Base-by-base conservation (phyloP, 257 asterid species). In the Fraxinus quadrangulata region DNA sequence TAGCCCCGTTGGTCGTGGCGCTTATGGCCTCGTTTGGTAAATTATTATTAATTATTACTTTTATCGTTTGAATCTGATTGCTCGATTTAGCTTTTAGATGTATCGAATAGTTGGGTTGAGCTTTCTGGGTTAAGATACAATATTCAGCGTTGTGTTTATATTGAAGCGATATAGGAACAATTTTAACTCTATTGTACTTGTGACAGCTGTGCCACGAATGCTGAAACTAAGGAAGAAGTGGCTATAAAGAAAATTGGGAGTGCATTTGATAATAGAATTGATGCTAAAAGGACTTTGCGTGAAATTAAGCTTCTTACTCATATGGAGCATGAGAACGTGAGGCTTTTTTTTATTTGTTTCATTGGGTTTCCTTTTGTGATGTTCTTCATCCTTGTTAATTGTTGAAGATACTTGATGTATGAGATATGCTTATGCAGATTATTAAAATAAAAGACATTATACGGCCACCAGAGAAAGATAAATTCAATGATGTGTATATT, bases 241-340 rank as follows among this genome's bases (percentile, higher is more conserved):
- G 97, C 98, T 45, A 94, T 92, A 77, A 90, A 94, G 96, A 88
- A 92, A 79, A 94, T 92, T 63, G 97, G 94, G 24, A 93, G 87
- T 77, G 97, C 98, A 31, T 93, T 93, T 66, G 97, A 93, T 81
- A 92, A 93, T 77, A 81, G 96, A 69, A 93, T 93, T 73, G 98
- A 93, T 77, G 98, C 96, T 49, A 92, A 89, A 71, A 81, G 96
- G 81, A 93, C 98, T 28, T 86, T 93, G 82, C 93, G 97, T 9
- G 97, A 93, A 74, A 93, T 94, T 82, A 90, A 94, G 86, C 96
- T 94, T 78, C 94, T 94, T 23, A 87, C 93, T 16, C 98, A 94
- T 79, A 92, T 94, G 97, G 97, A 90, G 82, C 97, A 94, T 76
- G 98, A 89, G 71, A 90, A 94, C 81, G 98, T 94, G 28, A 61